Evolutionary conservation across 2,329 filamentous ascomycete species (phyloP), one percentile per base, ranked within the genome.

Genomic region (Penicillium glabrum): DNA sequence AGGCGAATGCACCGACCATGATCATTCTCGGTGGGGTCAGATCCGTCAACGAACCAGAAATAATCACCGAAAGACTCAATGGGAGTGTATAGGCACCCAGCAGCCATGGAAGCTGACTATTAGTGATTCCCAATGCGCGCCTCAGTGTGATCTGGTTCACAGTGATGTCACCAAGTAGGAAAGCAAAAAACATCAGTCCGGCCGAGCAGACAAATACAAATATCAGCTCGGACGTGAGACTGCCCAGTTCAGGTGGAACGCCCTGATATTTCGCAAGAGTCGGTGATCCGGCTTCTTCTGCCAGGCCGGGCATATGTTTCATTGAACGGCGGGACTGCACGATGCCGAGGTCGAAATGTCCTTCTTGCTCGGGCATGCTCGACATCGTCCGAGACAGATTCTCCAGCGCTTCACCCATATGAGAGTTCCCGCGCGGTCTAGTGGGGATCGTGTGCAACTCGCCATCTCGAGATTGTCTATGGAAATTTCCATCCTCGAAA

Each of bases 61-160:
- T 61, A n/a, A 77, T 69, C 39, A 77, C 75, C 3, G 70, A 72
- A 7, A 77, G 57, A 16, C 74, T 74, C 13, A 72, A 63, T 2
- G 76, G 73, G 1, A 75, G 61, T 5, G 73, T 61, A 54, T 72
- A 74, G 1, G 73, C 68, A 3, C 76, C 76, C 0, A 74, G 55
- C 0, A 77, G 61, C 75, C 75, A 77, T 3, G 75, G 75, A 3
- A 74, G 60, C 47, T 75, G 64, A 5, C 69, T 68, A 24, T 69
- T 68, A 31, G 66, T 65, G 21, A 78, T 68, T 0, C 64, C 71
- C 6, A 61, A 37, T 16, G 54, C 45, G 1, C 16, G 7, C 35
- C 56, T 56, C 24, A 56, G 56, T n/a, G 58, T 48, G 19, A 58
- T 58, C 29, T 62, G 58, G 33, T 62, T 62, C 5, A 62, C 58